phyloP scores from a whole-genome alignment of 495 filamentous ascomycete genomes.

The Talaromyces thailandensis region DNA sequence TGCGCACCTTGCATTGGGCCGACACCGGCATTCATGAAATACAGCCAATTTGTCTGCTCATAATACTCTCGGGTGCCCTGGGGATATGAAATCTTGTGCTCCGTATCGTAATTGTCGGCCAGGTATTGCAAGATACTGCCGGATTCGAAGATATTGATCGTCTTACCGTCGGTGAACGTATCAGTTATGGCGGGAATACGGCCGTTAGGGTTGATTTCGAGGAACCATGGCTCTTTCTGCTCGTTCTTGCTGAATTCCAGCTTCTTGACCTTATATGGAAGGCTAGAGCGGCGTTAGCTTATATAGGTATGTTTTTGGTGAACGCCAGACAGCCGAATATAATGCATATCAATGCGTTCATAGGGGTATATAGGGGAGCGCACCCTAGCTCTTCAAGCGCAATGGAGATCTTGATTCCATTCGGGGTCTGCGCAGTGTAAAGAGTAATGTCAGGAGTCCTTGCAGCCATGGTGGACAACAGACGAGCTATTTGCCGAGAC shows the following conservation, averaged over 20 bases:
- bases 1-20: conserved; percentile 79
- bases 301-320: background rate
- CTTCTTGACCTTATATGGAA: conserved; percentile 54
- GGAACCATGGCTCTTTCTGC: conserved; percentile 84
- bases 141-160: conserved; percentile 73
- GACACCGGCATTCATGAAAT: conserved; percentile 65
- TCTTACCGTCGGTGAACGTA: conserved; percentile 58
- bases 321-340: background rate
- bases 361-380: background rate
- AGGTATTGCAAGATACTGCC: conserved; percentile 85
- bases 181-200: conserved; percentile 91
- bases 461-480: conserved; percentile 1
- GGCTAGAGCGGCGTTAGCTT: conserved; percentile 16
- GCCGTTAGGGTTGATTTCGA: conserved; percentile 89
- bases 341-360: background rate
- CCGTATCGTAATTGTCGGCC: conserved; percentile 67
- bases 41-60: conserved; percentile 72
- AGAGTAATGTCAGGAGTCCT: conserved; percentile 33
- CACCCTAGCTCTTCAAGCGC: conserved; percentile 78
- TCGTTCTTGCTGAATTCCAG: conserved; percentile 63
- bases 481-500: background rate
- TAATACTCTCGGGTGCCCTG: conserved; percentile 64
- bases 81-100: conserved; percentile 79
- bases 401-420: conserved; percentile 71
- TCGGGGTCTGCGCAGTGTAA: conserved; percentile 44